A percentile compares a stretch with the other conserved stretches of the same genome.
Evolutionary conservation across 768 basidiomycete genomes (phyloP).

Genomic region (Boletus sp.): DNA sequence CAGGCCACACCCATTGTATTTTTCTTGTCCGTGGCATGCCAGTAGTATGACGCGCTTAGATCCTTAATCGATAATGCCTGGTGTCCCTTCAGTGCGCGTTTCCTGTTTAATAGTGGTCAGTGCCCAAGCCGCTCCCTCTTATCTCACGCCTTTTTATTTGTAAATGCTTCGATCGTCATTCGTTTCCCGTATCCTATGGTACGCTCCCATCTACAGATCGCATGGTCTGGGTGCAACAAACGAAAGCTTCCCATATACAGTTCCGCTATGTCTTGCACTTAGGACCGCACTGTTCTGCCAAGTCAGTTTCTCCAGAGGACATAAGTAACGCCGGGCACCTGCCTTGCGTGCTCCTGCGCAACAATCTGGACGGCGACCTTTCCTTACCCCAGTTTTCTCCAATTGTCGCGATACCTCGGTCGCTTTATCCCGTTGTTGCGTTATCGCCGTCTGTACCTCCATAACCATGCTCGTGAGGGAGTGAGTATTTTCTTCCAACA

Average conservation of each 20-base stretch:
- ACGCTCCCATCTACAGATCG: neutral
- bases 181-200: neutral
- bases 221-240: neutral
- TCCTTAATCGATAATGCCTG: neutral
- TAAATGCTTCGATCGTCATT: neutral
- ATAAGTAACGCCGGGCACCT: neutral
- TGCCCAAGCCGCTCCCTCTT: too few relatives aligned
- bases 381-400: neutral
- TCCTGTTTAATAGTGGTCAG: neutral
- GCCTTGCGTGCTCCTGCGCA: neutral
- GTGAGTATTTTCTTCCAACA: neutral
- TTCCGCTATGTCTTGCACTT: neutral
- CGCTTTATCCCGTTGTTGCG: neutral
- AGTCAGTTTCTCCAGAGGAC: neutral
- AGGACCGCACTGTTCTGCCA: neutral
- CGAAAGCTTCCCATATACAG: neutral
- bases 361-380: neutral
- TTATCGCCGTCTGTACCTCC: neutral
- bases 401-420: neutral
- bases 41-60: neutral
- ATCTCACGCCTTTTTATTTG: neutral
- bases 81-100: neutral
- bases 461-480: neutral
- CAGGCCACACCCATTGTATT: neutral
- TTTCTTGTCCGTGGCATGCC: neutral